These are phyloP conservation scores for Naganishia liquefaciens DNA, from an alignment of 1,284 basidiomycete species.

Conservation along the genomic window DNA sequence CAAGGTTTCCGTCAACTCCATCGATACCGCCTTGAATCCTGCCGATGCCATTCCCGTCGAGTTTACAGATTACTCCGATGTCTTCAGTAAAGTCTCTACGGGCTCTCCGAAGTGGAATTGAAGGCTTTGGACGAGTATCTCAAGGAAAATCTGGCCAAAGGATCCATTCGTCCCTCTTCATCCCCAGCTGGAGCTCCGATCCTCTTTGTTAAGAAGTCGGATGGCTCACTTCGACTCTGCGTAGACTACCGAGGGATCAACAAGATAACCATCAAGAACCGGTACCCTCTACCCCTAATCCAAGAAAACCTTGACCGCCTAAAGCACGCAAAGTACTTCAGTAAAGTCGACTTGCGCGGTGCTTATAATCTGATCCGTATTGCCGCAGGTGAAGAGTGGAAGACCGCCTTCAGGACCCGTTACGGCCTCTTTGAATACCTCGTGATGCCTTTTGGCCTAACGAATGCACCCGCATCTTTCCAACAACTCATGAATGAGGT, in stretches of 20 bases:
- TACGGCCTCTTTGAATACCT: slow-evolving; percentile 49
- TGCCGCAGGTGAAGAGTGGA: slow-evolving; percentile 44
- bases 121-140: slow-evolving; percentile 46
- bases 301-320: slow-evolving; percentile 46
- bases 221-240: slow-evolving; percentile 52
- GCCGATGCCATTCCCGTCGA: not conserved
- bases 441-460: slow-evolving; percentile 53
- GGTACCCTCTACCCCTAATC: slow-evolving; percentile 39
- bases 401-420: slow-evolving; percentile 53
- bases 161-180: slow-evolving; percentile 46
- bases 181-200: slow-evolving; percentile 45
- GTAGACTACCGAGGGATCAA: slow-evolving; percentile 53
- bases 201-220: slow-evolving; percentile 59
- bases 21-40: slow-evolving; percentile 1
- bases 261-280: slow-evolving; percentile 40
- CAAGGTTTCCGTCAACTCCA: not conserved
- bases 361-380: slow-evolving; percentile 48
- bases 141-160: slow-evolving; percentile 47
- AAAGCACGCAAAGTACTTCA: slow-evolving; percentile 41
- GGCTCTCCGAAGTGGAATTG: slow-evolving; percentile 50
- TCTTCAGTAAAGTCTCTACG: slow-evolving; percentile 49
- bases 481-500: slow-evolving; percentile 49
- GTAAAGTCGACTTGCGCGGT: slow-evolving; percentile 44
- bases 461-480: slow-evolving; percentile 52
- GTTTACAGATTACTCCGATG: slow-evolving; percentile 32